Evolutionary conservation across 2,329 filamentous ascomycete genomes (phyloP).

Genomic region (Ophiostoma himal-ulmi): DNA sequence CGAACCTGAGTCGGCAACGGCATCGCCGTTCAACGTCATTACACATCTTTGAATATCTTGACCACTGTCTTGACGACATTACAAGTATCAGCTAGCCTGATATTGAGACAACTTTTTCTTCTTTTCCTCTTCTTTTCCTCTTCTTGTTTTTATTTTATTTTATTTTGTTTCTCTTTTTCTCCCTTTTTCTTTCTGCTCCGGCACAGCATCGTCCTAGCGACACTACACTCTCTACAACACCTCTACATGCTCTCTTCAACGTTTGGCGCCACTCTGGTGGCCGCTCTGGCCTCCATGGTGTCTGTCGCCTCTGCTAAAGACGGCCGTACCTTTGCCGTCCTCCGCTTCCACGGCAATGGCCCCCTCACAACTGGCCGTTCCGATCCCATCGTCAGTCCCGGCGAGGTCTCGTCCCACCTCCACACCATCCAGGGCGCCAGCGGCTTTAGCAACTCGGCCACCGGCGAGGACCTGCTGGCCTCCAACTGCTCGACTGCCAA

Average conservation of each 20-base stretch:
- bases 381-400: conserved; percentile 65
- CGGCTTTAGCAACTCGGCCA: conserved; percentile 58
- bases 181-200: background rate
- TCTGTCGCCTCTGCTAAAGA: conserved; percentile 39
- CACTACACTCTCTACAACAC: background rate
- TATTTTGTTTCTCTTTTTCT: background rate
- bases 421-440: conserved; percentile 68
- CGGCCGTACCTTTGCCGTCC: conserved; percentile 57
- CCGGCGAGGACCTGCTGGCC: conserved; percentile 51
- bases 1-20: background rate
- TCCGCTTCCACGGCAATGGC: conserved; percentile 62
- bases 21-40: background rate
- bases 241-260: conserved; percentile 15
- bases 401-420: conserved; percentile 53
- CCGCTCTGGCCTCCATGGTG: conserved; percentile 33
- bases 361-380: conserved; percentile 55
- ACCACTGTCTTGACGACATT: background rate
- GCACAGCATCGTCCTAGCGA: conserved; percentile 3
- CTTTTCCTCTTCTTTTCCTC: background rate
- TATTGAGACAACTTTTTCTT: background rate
- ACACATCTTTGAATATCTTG: background rate
- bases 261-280: conserved; percentile 25
- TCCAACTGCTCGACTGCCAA: conserved; percentile 67
- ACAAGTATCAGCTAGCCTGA: background rate
- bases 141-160: background rate